A percentile compares a stretch with the other conserved stretches of the same genome.
These are phyloP conservation scores for Ascocoryne sarcoides DNA, from an alignment of 2,329 filamentous ascomycete genomes.

Conservation along the genomic window DNA sequence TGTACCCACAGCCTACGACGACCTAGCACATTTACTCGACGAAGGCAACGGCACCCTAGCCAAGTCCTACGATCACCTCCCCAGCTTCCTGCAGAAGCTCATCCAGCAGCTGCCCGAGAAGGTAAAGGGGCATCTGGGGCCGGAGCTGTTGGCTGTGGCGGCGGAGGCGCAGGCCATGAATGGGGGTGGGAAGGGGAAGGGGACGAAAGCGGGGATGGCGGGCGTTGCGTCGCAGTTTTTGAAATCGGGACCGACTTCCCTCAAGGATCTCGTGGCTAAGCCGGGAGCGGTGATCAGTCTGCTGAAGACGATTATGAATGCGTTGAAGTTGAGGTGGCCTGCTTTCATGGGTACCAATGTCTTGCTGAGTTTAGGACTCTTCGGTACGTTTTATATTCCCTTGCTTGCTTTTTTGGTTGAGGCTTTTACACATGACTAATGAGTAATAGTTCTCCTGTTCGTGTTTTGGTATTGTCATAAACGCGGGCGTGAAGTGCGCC, in stretches of 20 bases:
- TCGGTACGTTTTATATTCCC: too few relatives aligned
- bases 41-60: slow-evolving; percentile 53
- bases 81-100: slow-evolving; percentile 73
- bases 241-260: slow-evolving; percentile 57
- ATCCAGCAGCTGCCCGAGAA: slow-evolving; percentile 79
- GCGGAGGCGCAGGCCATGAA: slow-evolving; percentile 53
- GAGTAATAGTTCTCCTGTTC: slow-evolving; percentile 62
- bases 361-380: slow-evolving; percentile 80
- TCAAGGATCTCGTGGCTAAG: slow-evolving; percentile 75
- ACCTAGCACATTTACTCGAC: slow-evolving; percentile 60
- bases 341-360: slow-evolving; percentile 88
- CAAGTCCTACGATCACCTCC: slow-evolving; percentile 57
- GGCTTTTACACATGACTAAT: slow-evolving; percentile 1
- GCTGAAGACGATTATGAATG: slow-evolving; percentile 83
- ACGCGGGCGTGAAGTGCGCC: slow-evolving; percentile 75
- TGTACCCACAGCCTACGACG: slow-evolving; percentile 85
- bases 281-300: slow-evolving; percentile 79
- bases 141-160: slow-evolving; percentile 73
- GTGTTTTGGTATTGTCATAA: slow-evolving; percentile 99
- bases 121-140: slow-evolving; percentile 64
- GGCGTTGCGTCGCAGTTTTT: slow-evolving; percentile 52
- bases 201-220: slow-evolving; percentile 33
- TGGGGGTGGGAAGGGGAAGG: slow-evolving; percentile 24
- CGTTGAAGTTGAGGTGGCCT: slow-evolving; percentile 79
- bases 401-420: background rate